phyloP scores from a whole-genome alignment of 2,329 filamentous ascomycete species.

The Alternaria gansuensis region DNA sequence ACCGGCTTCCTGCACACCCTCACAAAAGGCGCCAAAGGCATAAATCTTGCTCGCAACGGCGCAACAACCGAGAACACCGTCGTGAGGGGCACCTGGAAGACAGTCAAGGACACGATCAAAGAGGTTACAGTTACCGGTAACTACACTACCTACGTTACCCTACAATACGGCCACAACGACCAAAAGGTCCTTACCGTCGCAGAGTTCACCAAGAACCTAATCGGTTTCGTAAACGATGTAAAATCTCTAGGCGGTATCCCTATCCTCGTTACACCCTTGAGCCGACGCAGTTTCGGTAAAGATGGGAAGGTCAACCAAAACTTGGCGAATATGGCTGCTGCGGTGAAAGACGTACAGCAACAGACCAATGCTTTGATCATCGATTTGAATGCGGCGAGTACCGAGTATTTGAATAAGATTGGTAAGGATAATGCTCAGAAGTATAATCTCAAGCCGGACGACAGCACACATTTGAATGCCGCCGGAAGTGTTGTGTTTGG shows the following conservation, averaged over 20 bases:
- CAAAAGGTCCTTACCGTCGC: constrained; percentile 57
- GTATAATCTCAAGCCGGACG: constrained; percentile 56
- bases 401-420: constrained; percentile 61
- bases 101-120: constrained; percentile 49
- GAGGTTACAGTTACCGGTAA: constrained; percentile 12
- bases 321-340: constrained; percentile 57
- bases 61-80: constrained; percentile 57
- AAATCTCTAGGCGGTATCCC: constrained; percentile 44
- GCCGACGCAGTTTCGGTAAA: constrained; percentile 59
- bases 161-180: constrained; percentile 70
- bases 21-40: constrained; percentile 58
- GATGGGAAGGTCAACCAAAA: constrained; percentile 53
- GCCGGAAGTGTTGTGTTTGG: constrained; percentile 39
- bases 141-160: constrained; percentile 62
- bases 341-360: constrained; percentile 60
- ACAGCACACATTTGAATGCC: constrained; percentile 36
- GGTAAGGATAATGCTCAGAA: constrained; percentile 58
- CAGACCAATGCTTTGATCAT: constrained; percentile 54
- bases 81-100: too few relatives aligned
- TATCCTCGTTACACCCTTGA: constrained; percentile 64
- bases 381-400: constrained; percentile 62
- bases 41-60: constrained; percentile 64
- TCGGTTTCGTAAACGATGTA: constrained; percentile 51
- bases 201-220: constrained; percentile 62
- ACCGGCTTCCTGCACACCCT: constrained; percentile 64